phyloP scores from a whole-genome alignment of 176 grass and related monocot species.

The Paspalum notatum region DNA sequence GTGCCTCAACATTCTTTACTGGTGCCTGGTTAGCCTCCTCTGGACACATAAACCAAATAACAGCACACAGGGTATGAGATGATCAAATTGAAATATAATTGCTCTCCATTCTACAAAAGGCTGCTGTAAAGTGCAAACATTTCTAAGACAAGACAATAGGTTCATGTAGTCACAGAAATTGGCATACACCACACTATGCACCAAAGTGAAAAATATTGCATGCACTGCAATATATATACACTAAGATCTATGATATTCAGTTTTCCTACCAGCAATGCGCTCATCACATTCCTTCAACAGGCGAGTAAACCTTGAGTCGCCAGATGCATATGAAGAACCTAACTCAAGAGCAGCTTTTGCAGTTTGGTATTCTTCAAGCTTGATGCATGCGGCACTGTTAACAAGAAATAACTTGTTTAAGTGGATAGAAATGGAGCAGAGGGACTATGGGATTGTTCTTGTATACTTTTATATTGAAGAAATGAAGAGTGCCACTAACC shows the following conservation, averaged over 20 bases:
- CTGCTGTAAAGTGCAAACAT: not conserved
- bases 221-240: not conserved
- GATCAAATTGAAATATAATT: not conserved
- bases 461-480: not conserved
- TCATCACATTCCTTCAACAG: constrained; percentile 84
- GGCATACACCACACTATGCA: not conserved
- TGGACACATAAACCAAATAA: constrained; percentile 36
- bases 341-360: constrained; percentile 83
- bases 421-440: constrained; percentile 30
- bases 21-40: constrained; percentile 55
- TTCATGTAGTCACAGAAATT: not conserved
- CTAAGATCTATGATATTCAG: not conserved
- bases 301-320: constrained; percentile 75
- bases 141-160: not conserved
- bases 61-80: not conserved
- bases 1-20: constrained; percentile 42
- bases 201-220: not conserved
- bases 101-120: not conserved
- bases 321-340: constrained; percentile 61
- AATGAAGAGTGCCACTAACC: constrained; percentile 45
- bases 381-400: constrained; percentile 81
- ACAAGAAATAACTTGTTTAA: not conserved
- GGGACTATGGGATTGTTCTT: not conserved
- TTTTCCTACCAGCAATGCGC: constrained; percentile 61
- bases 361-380: constrained; percentile 91